A percentile compares a stretch with the other conserved stretches of the same genome.
Evolutionary conservation across 441 rosid species (phyloP).

Genomic region (Eruca vesicaria): DNA sequence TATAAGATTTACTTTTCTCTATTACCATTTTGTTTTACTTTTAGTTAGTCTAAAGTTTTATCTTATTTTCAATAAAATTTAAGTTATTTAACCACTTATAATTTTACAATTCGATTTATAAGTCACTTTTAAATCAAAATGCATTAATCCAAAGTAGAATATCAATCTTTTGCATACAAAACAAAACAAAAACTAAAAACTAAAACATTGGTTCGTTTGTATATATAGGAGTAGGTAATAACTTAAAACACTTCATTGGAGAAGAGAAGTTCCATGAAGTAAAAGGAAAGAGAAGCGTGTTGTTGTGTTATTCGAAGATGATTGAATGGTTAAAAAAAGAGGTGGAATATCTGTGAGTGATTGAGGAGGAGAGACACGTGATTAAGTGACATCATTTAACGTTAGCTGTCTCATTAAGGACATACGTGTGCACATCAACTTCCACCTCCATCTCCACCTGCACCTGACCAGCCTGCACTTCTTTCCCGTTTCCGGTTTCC

Average conservation of each 20-base stretch:
- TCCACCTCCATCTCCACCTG: constrained; percentile 27
- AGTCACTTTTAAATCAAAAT: no score
- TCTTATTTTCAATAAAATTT: no score
- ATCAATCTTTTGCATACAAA: no score
- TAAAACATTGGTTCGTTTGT: no score
- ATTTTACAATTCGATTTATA: no score
- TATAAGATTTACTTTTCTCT: no score
- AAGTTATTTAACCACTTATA: no score
- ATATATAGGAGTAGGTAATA: neutral
- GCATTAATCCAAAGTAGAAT: no score
- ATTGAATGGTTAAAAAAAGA: neutral
- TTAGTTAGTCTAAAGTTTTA: no score
- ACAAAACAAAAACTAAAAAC: no score
- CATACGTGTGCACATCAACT: constrained; percentile 35
- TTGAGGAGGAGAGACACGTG: constrained; percentile 32
- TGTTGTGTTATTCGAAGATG: constrained; percentile 19
- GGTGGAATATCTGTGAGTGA: constrained; percentile 25
- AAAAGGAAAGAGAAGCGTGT: constrained; percentile 19
- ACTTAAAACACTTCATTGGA: neutral
- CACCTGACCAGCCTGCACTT: constrained; percentile 25
- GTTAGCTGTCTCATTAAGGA: constrained; percentile 32
- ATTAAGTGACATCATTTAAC: constrained; percentile 18
- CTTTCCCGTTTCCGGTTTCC: constrained; percentile 25
- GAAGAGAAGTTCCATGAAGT: constrained; percentile 8
- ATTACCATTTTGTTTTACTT: no score